Evolutionary conservation across 176 grass and related monocot genomes (phyloP), one percentile per base, ranked within the genome.

Genomic region (Aegilops longissima): DNA sequence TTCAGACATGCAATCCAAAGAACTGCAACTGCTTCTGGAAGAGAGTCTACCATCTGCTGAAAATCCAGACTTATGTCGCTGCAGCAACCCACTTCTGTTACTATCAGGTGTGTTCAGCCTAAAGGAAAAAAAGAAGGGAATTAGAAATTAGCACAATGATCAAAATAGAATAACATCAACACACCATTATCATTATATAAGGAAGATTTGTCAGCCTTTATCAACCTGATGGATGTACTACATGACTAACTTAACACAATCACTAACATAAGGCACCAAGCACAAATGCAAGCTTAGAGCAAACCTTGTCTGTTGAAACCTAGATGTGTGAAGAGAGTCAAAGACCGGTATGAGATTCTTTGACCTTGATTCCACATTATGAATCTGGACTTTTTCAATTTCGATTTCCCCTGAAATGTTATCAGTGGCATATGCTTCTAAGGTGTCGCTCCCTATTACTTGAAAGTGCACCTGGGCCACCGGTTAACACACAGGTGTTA

Each of bases 321-420:
- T 90, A 66, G 94, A 82, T 80, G 87, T 87, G 66, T 88, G 92
- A 45, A 94, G 79, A 68, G 91, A 88, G 33, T 98, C 97, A 74
- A 94, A 91, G 86, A 99, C 87, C 29, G 97, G 94, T 72, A 94
- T 87, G 72, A 96, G 92, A 93, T 94, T 88, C 83, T 86, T 96
- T 85, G 90, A 93, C 39, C 89, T 92, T 66, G 92, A 82, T 84
- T 96, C 92, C 54, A 99, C 87, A 33, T 88, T 88, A 45, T 34
- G 82, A 61, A 85, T 94, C 59, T 67, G 66, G 44, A 96, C 12
- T 18, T 88, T 90, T 86, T 96, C 94, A 85, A 99, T 93, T 78
- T 94, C 92, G 23, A 83, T 78, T 90, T 96, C 96, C 61, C 90
- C 97, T 65, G 74, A 77, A 79, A 67, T 82, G 56, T 59, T 68